A percentile compares a stretch with the other conserved stretches of the same genome.
phyloP scores from a whole-genome alignment of 2,329 filamentous ascomycete species.

The Falciphora oryzae region DNA sequence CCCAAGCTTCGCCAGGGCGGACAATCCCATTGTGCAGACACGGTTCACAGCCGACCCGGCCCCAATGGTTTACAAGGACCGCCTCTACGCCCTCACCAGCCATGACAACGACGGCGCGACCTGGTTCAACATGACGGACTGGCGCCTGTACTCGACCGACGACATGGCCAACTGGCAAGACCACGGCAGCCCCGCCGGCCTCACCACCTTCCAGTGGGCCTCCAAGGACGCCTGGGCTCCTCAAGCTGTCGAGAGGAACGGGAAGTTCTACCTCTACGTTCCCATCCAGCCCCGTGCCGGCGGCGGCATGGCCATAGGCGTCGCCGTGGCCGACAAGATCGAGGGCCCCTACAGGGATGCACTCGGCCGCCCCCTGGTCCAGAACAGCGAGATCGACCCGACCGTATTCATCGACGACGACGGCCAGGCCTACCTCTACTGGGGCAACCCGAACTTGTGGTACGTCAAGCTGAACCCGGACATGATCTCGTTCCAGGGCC shows the following conservation, averaged over 20 bases:
- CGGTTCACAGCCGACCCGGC: slow-evolving; percentile 21
- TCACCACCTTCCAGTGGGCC: slow-evolving; percentile 28
- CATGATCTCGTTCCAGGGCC: slow-evolving; percentile 31
- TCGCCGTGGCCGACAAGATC: slow-evolving; percentile 27
- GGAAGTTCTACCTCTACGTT: slow-evolving; percentile 29
- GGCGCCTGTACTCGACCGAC: slow-evolving; percentile 26
- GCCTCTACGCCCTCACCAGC: slow-evolving; percentile 25
- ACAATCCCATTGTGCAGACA: slow-evolving; percentile 15
- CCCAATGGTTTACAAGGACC: slow-evolving; percentile 23
- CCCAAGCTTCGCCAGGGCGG: slow-evolving; percentile 3
- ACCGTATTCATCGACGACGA: slow-evolving; percentile 34
- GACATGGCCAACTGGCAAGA: slow-evolving; percentile 31
- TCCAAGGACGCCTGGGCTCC: slow-evolving; percentile 29
- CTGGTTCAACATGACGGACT: slow-evolving; percentile 25
- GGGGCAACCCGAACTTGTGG: slow-evolving; percentile 30
- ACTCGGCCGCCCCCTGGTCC: slow-evolving; percentile 28
- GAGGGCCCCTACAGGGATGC: slow-evolving; percentile 31
- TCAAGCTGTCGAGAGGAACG: slow-evolving; percentile 26
- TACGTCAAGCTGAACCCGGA: slow-evolving; percentile 34
- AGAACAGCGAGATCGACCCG: slow-evolving; percentile 30
- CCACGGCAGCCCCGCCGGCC: slow-evolving; percentile 20
- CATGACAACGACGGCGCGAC: slow-evolving; percentile 25
- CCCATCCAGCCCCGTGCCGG: slow-evolving; percentile 17
- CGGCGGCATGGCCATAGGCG: slow-evolving; percentile 25
- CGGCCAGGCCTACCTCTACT: slow-evolving; percentile 37